These are phyloP conservation scores for Tagetes patula DNA, from an alignment of 129 eudicot genomes.

Conservation along the genomic window DNA sequence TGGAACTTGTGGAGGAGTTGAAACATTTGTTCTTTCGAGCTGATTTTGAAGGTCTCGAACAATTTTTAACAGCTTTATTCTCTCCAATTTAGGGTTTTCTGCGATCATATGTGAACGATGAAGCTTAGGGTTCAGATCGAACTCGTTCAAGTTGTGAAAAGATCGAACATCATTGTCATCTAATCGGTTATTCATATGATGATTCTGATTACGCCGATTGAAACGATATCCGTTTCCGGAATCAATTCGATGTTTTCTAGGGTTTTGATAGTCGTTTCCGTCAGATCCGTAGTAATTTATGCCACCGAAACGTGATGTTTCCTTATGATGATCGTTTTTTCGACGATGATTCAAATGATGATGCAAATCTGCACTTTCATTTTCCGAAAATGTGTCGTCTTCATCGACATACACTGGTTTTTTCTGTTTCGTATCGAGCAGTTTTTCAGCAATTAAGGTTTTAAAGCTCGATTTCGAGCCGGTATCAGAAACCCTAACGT, in stretches of 20 bases:
- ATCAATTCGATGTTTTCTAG: conserved; percentile 32
- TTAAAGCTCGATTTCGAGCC: conserved; percentile 18
- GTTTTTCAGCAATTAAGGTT: conserved; percentile 38
- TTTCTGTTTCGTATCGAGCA: conserved; percentile 22
- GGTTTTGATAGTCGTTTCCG: conserved; percentile 47
- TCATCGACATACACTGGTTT: conserved; percentile 27
- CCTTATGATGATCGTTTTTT: conserved; percentile 35
- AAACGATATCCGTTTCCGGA: conserved; percentile 25
- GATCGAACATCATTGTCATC: conserved; percentile 25
- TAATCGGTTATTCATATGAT: not conserved
- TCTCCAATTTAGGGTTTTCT: conserved; percentile 41
- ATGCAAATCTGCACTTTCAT: conserved; percentile 23
- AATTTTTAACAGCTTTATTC: conserved; percentile 55
- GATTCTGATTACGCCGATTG: conserved; percentile 26
- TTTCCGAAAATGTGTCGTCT: conserved; percentile 38
- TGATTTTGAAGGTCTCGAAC: conserved; percentile 67
- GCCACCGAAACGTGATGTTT: conserved; percentile 32
- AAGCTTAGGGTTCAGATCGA: conserved; percentile 27
- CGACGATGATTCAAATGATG: conserved; percentile 26
- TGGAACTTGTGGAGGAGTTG: conserved; percentile 29
- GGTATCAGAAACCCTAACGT: conserved; percentile 26
- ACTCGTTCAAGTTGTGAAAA: conserved; percentile 24
- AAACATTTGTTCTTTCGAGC: conserved; percentile 46
- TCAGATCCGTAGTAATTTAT: conserved; percentile 49
- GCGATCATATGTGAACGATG: conserved; percentile 31